Conservation (phyloP, 129 eudicot species). For the Centaurea solstitialis region DNA sequence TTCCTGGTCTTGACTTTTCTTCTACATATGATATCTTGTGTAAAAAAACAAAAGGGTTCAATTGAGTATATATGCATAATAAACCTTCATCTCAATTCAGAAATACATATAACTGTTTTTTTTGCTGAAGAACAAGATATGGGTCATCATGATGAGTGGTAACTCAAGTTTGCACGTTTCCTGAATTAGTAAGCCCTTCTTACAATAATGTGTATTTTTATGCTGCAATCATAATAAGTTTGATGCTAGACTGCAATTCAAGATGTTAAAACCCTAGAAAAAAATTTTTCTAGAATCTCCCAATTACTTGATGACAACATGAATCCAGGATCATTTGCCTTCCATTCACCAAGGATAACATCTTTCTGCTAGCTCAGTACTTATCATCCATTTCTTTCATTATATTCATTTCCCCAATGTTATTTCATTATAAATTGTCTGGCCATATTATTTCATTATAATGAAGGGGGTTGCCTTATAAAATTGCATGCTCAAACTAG, state of each 20-base stretch:
- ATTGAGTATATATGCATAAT: slow-evolving; percentile 11
- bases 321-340: slow-evolving; percentile 3
- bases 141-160: neutral
- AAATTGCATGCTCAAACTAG: slow-evolving; percentile 4
- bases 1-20: slow-evolving; percentile 50
- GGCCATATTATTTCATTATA: neutral
- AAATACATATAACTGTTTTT: neutral
- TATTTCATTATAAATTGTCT: no score
- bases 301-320: neutral
- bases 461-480: neutral
- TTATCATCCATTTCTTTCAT: no score
- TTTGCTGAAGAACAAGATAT: neutral
- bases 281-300: neutral
- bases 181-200: neutral
- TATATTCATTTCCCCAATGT: no score
- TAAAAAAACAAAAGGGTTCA: neutral
- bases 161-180: neutral
- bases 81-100: neutral
- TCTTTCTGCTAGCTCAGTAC: no score
- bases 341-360: no score
- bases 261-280: neutral
- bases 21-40: slow-evolving; percentile 67
- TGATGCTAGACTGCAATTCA: no score
- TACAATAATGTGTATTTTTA: neutral
- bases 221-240: neutral